Base-by-base conservation (phyloP, 2,329 filamentous ascomycete species). In the Ceratocystis colombiana region DNA sequence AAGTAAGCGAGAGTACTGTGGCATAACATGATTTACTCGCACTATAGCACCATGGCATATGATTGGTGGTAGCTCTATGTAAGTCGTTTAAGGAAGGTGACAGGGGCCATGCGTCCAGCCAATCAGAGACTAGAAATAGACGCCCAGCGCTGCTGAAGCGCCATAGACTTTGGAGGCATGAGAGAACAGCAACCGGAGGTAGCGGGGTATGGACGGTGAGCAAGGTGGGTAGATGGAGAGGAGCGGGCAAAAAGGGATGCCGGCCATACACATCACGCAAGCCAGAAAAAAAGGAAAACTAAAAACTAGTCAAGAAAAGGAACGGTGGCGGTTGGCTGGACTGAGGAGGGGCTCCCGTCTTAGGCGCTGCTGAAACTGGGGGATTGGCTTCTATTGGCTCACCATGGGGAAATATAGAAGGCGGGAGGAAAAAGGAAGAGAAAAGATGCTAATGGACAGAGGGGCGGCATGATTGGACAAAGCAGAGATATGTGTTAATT, bases 51-150 rank as follows among this genome's bases (percentile, higher is more conserved):
- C 20, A 20, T 20, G 20, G 20, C 20, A 20, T 20, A 20, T 66
- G 64, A 66, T 63, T 66, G 59, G 64, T 30, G 53, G 0, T 30
- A n/a, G 28, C 46, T 62, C n/a, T 61, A 8, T 50, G 45, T 55
- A 44, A 66, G 50, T 48, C 46, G 25, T 50, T 66, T 28, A 15
- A 25, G 15, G 20, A 53, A 25, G 0, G 15, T 53, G 48, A 63
- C 57, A 61, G 59, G 45, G 62, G 20, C 5, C 25, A 50, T 22
- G 20, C 33, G 1, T n/a, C 20, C 28, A 41, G 57, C 64, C 64
- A 66, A 66, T 66, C 64, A 62, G 6, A 50, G n/a, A 0, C 25
- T 10, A 30, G 3, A 78, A 78, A 79, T 68, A 68, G 59, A 76
- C 75, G 75, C 71, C 68, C 70, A 72, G 63, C 0, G 28, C 0